Evolutionary conservation across 768 basidiomycete species (phyloP), one percentile per base, ranked within the genome.

Genomic region (Chalciporus pseudorubinellus): DNA sequence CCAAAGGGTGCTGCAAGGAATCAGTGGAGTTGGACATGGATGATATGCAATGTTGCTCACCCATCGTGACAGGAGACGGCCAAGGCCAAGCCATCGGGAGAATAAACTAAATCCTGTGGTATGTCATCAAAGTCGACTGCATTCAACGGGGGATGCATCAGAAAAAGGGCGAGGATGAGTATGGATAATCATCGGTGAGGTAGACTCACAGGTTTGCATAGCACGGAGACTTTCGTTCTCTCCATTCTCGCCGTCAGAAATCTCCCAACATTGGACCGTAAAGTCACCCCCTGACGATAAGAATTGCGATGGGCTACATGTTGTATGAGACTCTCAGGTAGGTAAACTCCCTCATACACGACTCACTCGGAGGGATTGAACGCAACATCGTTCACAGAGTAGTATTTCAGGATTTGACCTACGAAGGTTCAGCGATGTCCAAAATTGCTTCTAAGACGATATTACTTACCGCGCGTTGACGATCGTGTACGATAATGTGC

Each of bases 331-430:
- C n/a, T 36, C 28, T 10, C n/a, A n/a, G 16, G 33, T 20, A 33
- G 9, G 21, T 6, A 34, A 2, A 44, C n/a, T 12, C 22, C 18
- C 19, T 19, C 7, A 7, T 14, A 45, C n/a, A 34, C 5, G 41
- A 45, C 70, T 51, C 60, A 79, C 81, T 74, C 71, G 51, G 50
- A 58, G 1, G 82, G 80, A 59, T 81, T 76, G 50, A 83, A 80
- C 19, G 76, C 77, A 34, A 83, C 70, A 51, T 84, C 81, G 44
- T 77, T 75, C 0, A 86, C 74, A 1, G 78, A 70, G 52, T 82
- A 84, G 53, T 83, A 71, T 55, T 80, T 82, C 16, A 47, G 66
- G 9, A 52, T 50, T 31, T 50, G 53, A 38, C 57, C 66, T 62
- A 36, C 18, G 39, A 26, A 6, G 7, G 29, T 29, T 48, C 39